Base-by-base conservation (phyloP, 345 rosid species). In the Balakata baccata region DNA sequence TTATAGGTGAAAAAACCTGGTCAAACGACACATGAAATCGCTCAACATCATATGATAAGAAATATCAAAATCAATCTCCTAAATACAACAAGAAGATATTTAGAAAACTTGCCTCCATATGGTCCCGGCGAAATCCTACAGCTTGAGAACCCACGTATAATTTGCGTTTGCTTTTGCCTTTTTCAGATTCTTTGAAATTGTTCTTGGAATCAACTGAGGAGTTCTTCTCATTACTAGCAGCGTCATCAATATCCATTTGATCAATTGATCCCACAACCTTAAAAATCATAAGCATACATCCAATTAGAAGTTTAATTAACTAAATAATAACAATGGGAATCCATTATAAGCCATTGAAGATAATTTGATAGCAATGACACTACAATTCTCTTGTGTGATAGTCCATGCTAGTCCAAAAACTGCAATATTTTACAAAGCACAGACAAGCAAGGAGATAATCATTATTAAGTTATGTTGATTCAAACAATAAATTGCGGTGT, bases 261-360 rank as follows among this genome's bases (percentile, higher is more conserved):
- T 93, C 95, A 53, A 89, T 86, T 23, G 90, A 84, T 68, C 99
- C 99, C 79, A 91, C 92, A 84, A 96, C 98, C 98, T 96, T 38
- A 47, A 7, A 47, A 65, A 20, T 34, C 57, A 56, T 57, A 16
- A 39, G 25, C 41, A 22, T 17, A 17, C 39, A 51, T 16, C 51
- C 11, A 62, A 14, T 25, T 18, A 47, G 61, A 67, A 67, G 54
- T 49, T 66, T 25, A 22, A 50, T 49, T 34, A 50, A 65, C 34
- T 20, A 45, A 20, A 43, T 65, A 17, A 38, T 64, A 45, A 46
- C 68, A 64, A 64, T 13, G 13, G 34, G 25, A 22, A 22, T 56
- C 29, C 9, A 3, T 64, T 43, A 64, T 20, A 23, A 5, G 5
- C 25, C 3, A n/a, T 20, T 41, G 65, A 34, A 64, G 66, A 38